Base-by-base conservation (phyloP, 2,329 filamentous ascomycete genomes). In the Hortaea sp. region DNA sequence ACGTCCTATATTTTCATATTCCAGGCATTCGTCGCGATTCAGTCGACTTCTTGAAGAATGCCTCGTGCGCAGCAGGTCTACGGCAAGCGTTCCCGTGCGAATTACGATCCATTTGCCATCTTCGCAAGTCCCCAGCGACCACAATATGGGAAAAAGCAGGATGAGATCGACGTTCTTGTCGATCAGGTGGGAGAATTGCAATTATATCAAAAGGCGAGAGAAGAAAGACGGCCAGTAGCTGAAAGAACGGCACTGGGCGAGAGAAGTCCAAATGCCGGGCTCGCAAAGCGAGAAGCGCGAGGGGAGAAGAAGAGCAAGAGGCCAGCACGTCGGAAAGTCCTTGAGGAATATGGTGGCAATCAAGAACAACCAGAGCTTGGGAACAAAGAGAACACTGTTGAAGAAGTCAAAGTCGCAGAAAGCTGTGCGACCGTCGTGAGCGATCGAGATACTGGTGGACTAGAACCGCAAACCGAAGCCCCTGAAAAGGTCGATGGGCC, bases 21-120 rank as follows among this genome's bases (percentile, higher is more conserved):
- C 4, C 32, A 12, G n/a, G 9, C 32, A 12, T 35, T 12, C 9
- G 9, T 35, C 9, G 32, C n/a, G 9, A 35, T 10, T 35, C 4
- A 12, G 32, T 10, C 32, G n/a, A 12, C n/a, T 2, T 3, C 9
- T 35, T 35, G 32, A 12, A 35, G 9, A 35, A 65, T 65, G 60
- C 62, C 61, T 42, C 57, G 58, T 3, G n/a, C n/a, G 3, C 63
- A 62, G 45, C 54, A 63, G 45, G 63, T 65, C 5, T 69, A 69
- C 48, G 66, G 66, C 28, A 68, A 66, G 53, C 61, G 62, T n/a
- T 55, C 61, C 27, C 53, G 55, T 49, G 54, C 57, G n/a, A 44
- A 55, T 7, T 58, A 56, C 49, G 56, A 55, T 39, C 44, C 56
- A 11, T 43, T 45, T 27, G 46, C 38, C 12, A 43, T 48, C 5